Base-by-base conservation (phyloP, 768 basidiomycete genomes). In the Serendipita sp. region DNA sequence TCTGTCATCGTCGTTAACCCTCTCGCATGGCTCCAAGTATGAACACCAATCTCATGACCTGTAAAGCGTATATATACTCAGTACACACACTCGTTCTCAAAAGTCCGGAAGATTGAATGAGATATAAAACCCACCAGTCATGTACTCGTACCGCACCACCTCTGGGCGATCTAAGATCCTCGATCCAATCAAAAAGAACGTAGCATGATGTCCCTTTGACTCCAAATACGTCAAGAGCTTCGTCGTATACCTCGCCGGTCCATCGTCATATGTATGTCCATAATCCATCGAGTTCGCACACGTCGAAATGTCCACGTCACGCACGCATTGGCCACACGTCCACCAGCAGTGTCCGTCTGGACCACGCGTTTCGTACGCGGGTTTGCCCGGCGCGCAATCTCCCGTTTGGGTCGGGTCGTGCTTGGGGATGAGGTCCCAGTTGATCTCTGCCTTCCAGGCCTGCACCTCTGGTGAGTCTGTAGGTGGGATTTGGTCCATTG, bases 151-250 rank as follows among this genome's bases (percentile, higher is more conserved):
- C 58, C 88, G 74, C 17, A 97, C 77, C 64, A 92, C 80, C 14
- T 75, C 69, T 13, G 93, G 86, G 56, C 83, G 79, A 62, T 90
- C 86, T 65, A 94, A 78, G 62, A 87, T 85, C 64, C 93, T 88
- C 44, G 86, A 88, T 60, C 88, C 88, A 2, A 90, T 83, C 50
- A 90, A 83, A 76, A 96, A 98, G 79, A 97, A 97, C 1, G 95
- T 97, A 4, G 92, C 82, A 9, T 71, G 75, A 65, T 95, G 69
- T 38, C 82, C 72, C 70, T 87, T 78, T 63, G 80, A 70, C 33
- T 77, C 69, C 41, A 96, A 77, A 72, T 81, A 95, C 61, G 84
- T 77, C 62, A 96, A 80, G 3, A 97, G 74, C 66, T 70, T 80
- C 76, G 74, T 89, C 78, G 70, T 96, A 72, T 87, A 90, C 17